These are phyloP conservation scores for Euclidium syriacum DNA, from an alignment of 345 rosid species.

Conservation along the genomic window DNA sequence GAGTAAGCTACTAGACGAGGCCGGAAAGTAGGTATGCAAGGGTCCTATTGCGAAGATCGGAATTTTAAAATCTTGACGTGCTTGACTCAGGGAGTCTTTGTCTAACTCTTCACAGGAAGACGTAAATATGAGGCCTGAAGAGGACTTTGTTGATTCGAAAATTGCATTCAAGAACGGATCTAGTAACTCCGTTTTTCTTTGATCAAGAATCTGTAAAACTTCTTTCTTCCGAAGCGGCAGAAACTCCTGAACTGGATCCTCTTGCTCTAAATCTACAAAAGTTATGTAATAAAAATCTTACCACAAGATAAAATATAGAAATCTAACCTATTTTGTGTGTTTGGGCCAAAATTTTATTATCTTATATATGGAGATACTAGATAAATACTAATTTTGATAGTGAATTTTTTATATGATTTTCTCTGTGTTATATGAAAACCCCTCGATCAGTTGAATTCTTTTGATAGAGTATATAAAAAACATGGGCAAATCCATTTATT, in stretches of 20 bases:
- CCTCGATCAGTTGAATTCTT: too few species aligned
- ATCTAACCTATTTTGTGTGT: too few species aligned
- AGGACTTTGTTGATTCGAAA: background rate
- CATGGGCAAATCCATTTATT: too few species aligned
- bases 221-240: background rate
- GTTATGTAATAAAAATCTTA: background rate
- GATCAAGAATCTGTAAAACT: background rate
- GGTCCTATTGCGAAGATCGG: slow-evolving; percentile 44
- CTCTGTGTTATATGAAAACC: too few species aligned
- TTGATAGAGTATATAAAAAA: too few species aligned
- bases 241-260: background rate
- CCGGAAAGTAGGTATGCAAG: background rate
- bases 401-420: too few species aligned
- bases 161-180: background rate
- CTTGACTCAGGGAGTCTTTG: slow-evolving; percentile 32
- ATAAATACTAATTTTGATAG: too few species aligned
- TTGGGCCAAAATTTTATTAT: too few species aligned
- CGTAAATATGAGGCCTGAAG: slow-evolving; percentile 43
- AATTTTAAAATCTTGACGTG: slow-evolving; percentile 29
- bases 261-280: background rate
- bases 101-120: slow-evolving; percentile 49
- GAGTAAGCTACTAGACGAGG: slow-evolving; percentile 14
- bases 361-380: too few species aligned
- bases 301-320: background rate
- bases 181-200: background rate